A percentile compares a stretch with the other conserved stretches of the same genome.
These are phyloP conservation scores for Citrus glauca DNA, from an alignment of 345 rosid genomes.

Conservation along the genomic window DNA sequence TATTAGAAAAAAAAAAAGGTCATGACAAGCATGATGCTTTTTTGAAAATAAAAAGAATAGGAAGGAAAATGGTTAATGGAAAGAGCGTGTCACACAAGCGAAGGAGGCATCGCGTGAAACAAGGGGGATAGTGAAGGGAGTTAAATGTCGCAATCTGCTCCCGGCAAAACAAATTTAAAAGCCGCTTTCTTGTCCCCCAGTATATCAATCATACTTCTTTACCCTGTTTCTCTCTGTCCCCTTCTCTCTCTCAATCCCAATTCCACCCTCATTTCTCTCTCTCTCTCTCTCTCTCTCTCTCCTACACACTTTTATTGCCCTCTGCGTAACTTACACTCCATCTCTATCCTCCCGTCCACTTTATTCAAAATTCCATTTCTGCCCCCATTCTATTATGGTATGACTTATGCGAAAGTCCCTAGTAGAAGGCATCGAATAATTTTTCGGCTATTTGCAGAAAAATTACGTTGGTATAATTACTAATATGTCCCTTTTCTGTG, in stretches of 20 bases:
- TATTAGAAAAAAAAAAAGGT: no score
- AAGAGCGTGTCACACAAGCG: neutral
- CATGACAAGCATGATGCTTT: no score
- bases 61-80: neutral
- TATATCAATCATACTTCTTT: constrained; percentile 38
- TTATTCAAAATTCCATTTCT: neutral
- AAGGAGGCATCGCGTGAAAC: neutral
- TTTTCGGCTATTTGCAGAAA: neutral
- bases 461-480: neutral
- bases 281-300: no score
- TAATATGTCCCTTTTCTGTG: no score
- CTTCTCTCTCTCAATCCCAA: constrained; percentile 3
- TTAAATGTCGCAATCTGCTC: constrained; percentile 32
- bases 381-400: neutral
- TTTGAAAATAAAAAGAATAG: no score
- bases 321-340: constrained; percentile 15
- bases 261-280: no score
- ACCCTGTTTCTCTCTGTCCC: constrained; percentile 41
- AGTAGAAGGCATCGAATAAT: neutral
- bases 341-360: neutral
- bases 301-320: neutral
- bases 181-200: constrained; percentile 52
- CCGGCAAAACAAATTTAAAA: constrained; percentile 46
- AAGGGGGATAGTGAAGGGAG: constrained; percentile 9
- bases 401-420: neutral